Evolutionary conservation across 75 land plant genomes (phyloP), one percentile per base, ranked within the genome.

Genomic region (Pinus albicaulis): DNA sequence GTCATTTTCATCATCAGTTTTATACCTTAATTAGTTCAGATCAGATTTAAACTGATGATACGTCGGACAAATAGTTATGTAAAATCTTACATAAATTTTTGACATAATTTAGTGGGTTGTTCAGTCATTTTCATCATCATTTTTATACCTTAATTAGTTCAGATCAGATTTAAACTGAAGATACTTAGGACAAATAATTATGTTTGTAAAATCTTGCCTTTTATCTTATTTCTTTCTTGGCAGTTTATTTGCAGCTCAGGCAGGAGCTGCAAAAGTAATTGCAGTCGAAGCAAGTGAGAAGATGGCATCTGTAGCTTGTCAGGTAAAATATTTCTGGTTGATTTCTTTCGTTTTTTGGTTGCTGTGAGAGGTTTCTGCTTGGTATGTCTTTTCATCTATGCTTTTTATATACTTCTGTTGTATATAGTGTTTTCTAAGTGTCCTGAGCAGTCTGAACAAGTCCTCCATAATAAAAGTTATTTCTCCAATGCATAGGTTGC

Each of bases 191-290:
- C 53, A 48, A 48, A 48, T 48, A 48, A 48, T 48, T 44, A 44
- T 7, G 52, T 48, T 48, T 71, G 24, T 28, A 20, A 31, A n/a
- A 62, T 14, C 31, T 23, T 62, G 65, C 16, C 65, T 12, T 22
- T 48, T 11, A 15, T 17, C 38, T 70, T 34, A 71, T 26, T 76
- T 36, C 61, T 58, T 23, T 55, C 26, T 73, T 66, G 77, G 59
- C 87, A 97, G 99, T 85, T 87, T 97, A 20, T 97, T 97, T 91
- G 98, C 99, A 77, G 98, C 98, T 23, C 87, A 92, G 75, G 93
- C 95, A 25, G 98, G 98, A 26, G 99, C 99, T 22, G 85, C 90
- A 59, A 88, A 81, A 57, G 95, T 97, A 22, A 75, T 94, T 83
- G 95, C 99, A 57, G 87, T 97, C 70, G 99, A 97, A 73, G 99